Evolutionary conservation across 2,329 filamentous ascomycete genomes (phyloP).

Genomic region (Trichophyton benhamiae): DNA sequence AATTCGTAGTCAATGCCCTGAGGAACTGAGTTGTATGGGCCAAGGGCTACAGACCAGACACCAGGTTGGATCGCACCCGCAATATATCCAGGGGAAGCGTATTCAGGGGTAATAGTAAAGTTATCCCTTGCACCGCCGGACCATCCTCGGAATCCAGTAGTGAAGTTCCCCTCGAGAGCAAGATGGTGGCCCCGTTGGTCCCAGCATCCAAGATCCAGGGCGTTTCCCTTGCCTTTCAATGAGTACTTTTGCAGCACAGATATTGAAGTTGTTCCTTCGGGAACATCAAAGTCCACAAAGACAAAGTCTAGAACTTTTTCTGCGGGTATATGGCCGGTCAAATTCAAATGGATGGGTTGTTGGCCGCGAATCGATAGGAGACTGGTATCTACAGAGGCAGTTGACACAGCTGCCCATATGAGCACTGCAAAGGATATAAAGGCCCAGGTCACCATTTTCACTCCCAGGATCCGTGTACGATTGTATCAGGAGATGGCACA

Average conservation of each 20-base stretch:
- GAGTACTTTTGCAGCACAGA: conserved; percentile 16
- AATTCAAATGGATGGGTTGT: conserved; percentile 9
- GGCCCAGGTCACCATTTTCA: neutral
- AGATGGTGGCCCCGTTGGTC: conserved; percentile 14
- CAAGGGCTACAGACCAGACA: conserved; percentile 16
- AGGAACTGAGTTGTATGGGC: conserved; percentile 14
- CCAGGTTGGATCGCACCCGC: conserved; percentile 15
- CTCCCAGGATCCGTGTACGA: too few species aligned
- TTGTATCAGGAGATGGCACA: too few species aligned
- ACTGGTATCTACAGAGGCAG: neutral
- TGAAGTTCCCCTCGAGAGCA: conserved; percentile 7
- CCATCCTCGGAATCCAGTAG: conserved; percentile 13
- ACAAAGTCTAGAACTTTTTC: conserved; percentile 16
- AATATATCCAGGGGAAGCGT: conserved; percentile 17
- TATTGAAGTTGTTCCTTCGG: conserved; percentile 14
- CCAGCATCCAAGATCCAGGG: conserved; percentile 16
- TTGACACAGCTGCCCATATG: neutral
- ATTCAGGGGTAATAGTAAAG: conserved; percentile 15
- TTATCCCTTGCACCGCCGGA: conserved; percentile 15
- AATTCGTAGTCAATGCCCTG: conserved; percentile 16
- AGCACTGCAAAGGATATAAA: neutral
- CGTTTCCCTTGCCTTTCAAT: conserved; percentile 12
- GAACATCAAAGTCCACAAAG: conserved; percentile 16
- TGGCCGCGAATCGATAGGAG: neutral
- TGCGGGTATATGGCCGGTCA: conserved; percentile 15